Percentiles rank a stretch among this genome's conserved stretches.
phyloP scores from a whole-genome alignment of 805 yeast species.

The Starmerella stellata region DNA sequence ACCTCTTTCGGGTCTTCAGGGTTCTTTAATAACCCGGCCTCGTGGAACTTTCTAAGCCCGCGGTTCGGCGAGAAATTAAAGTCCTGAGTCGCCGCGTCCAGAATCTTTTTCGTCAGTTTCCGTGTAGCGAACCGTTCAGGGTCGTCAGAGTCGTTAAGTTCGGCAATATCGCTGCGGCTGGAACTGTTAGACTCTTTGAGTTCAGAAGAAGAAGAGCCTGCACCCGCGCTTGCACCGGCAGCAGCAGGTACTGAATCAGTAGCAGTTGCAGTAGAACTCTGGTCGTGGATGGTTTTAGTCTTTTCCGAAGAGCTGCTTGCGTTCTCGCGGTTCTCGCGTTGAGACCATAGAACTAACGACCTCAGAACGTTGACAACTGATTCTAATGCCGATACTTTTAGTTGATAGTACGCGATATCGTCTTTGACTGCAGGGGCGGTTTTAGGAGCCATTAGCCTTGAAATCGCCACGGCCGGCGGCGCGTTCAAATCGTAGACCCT shows the following conservation, averaged over 20 bases:
- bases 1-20: constrained; percentile 46
- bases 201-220: too few species aligned
- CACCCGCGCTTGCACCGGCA: background rate
- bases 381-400: constrained; percentile 63
- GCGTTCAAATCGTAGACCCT: constrained; percentile 49
- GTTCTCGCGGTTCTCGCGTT: constrained; percentile 28
- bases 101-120: constrained; percentile 65
- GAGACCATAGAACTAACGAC: constrained; percentile 76
- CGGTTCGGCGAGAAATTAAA: constrained; percentile 75
- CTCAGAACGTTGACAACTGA: constrained; percentile 67
- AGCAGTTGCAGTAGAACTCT: background rate
- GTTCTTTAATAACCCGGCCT: constrained; percentile 39
- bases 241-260: background rate
- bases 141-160: constrained; percentile 30
- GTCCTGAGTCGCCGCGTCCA: constrained; percentile 56
- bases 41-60: constrained; percentile 49
- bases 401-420: constrained; percentile 59
- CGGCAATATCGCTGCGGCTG: background rate
- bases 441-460: constrained; percentile 33
- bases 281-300: too few species aligned
- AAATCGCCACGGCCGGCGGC: constrained; percentile 59
- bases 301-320: background rate
- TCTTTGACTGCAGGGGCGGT: constrained; percentile 11
- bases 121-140: constrained; percentile 70
- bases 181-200: background rate